These are phyloP conservation scores for Fusarium succisae DNA, from an alignment of 2,329 filamentous ascomycete genomes.

Conservation along the genomic window DNA sequence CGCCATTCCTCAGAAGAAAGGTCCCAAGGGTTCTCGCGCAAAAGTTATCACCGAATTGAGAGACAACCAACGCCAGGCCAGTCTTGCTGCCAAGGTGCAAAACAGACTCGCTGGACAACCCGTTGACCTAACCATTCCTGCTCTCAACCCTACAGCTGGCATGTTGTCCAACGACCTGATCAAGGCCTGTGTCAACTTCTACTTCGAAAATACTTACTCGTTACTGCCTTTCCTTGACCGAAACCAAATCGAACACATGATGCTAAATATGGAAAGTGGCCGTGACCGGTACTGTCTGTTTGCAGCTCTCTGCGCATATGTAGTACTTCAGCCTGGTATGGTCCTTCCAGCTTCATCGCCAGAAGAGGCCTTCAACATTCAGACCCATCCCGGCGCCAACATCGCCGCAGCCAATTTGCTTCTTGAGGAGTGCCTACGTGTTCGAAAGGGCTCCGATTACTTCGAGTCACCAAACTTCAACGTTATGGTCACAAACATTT, in stretches of 20 bases:
- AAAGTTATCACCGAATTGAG: conserved; percentile 80
- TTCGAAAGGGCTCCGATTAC: conserved; percentile 70
- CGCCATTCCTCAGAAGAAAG: conserved; percentile 79
- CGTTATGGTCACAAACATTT: conserved; percentile 77
- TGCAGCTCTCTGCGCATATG: conserved; percentile 72
- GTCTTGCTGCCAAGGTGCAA: conserved; percentile 69
- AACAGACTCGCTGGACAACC: conserved; percentile 65
- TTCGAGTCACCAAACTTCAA: conserved; percentile 65
- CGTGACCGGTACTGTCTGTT: conserved; percentile 72
- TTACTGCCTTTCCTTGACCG: conserved; percentile 71
- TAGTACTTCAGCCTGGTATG: conserved; percentile 76
- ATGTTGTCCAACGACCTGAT: conserved; percentile 70
- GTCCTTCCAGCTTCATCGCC: conserved; percentile 54
- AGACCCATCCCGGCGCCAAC: conserved; percentile 66
- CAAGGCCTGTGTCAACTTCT: conserved; percentile 74
- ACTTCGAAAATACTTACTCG: conserved; percentile 73
- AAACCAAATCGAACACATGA: conserved; percentile 65
- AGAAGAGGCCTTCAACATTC: conserved; percentile 64
- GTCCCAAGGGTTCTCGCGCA: conserved; percentile 76
- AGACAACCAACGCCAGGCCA: conserved; percentile 73
- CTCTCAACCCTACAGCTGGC: conserved; percentile 65
- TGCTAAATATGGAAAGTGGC: conserved; percentile 68
- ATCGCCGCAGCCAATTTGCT: conserved; percentile 72
- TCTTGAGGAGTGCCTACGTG: conserved; percentile 73
- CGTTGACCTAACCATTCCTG: conserved; percentile 55